Evolutionary conservation across 2,329 filamentous ascomycete genomes (phyloP).

Genomic region (Pseudohalonectria lignicola): DNA sequence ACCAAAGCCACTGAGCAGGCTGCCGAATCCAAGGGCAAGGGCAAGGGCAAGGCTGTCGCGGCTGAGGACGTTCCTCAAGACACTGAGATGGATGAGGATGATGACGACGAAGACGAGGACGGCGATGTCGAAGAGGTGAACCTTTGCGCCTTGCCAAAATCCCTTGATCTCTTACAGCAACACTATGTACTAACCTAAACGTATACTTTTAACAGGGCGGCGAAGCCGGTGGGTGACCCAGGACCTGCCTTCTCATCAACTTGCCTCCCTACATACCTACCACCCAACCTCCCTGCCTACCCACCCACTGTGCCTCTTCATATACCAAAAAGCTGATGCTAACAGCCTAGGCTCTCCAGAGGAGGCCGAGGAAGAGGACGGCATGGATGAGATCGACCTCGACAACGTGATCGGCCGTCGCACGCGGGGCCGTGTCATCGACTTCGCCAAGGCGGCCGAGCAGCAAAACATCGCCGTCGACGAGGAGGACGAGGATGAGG

Average conservation of each 20-base stretch:
- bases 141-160: background rate
- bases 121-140: slow-evolving; percentile 33
- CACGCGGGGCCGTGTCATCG: slow-evolving; percentile 84
- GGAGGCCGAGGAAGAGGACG: slow-evolving; percentile 67
- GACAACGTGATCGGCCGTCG: slow-evolving; percentile 85
- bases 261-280: background rate
- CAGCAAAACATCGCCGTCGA: slow-evolving; percentile 66
- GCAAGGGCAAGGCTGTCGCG: slow-evolving; percentile 73
- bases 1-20: slow-evolving; percentile 21
- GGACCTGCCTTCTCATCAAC: background rate
- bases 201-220: background rate
- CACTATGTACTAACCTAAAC: background rate
- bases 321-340: slow-evolving; percentile 14
- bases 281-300: background rate
- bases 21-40: slow-evolving; percentile 50
- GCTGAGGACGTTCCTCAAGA: slow-evolving; percentile 41
- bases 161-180: background rate
- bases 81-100: slow-evolving; percentile 62
- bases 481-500: slow-evolving; percentile 73
- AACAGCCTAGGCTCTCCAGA: slow-evolving; percentile 19
- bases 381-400: slow-evolving; percentile 83
- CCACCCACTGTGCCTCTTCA: background rate
- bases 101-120: slow-evolving; percentile 60
- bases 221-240: background rate
- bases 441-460: slow-evolving; percentile 83